Evolutionary conservation across 176 grass and related monocot genomes (phyloP), one percentile per base, ranked within the genome.

Genomic region (Avena sativa): DNA sequence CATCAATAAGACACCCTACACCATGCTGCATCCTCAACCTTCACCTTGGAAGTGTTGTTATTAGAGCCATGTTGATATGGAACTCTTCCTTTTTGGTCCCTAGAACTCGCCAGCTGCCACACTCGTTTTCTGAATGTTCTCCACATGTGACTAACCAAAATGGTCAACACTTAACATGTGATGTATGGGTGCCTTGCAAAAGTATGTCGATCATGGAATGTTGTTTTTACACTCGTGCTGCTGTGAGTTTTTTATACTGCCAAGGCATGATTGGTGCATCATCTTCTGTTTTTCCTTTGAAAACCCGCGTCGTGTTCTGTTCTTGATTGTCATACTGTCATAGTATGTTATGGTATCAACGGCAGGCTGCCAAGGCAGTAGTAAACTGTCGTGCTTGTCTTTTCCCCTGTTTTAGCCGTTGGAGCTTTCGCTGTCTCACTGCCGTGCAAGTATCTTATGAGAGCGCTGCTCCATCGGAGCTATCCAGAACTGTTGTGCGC

Each of bases 1-100:
- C 55, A 36, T 47, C 85, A 91, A 91, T 91, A 91, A 91, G 62
- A 75, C 64, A 85, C 62, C 6, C 8, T 63, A 63, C 14, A 65
- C 30, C 53, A 0, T 15, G 23, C 86, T 16, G 13, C 73, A 32
- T 72, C 72, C 40, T 36, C 48, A 19, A 1, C 13, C 8, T 61
- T 66, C 46, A 83, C 23, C 23, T 84, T 19, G 11, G 49, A 87
- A 56, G 25, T 73, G 4, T 51, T 32, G 64, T 74, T 30, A 14
- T 8, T 87, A 28, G 64, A 88, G 82, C 32, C 82, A 78, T 88
- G 76, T 78, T 9, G 0, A 63, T 76, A 81, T 81, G 70, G 71
- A 77, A 85, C 78, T 85, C 30, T 48, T 74, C 0, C 76, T 80
- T 21, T 49, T 59, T 43, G 14, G 49, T 61, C 76, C 74, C 76